Base-by-base conservation (phyloP, 169 alveolate genomes). In the Cryptosporidium sp. region DNA sequence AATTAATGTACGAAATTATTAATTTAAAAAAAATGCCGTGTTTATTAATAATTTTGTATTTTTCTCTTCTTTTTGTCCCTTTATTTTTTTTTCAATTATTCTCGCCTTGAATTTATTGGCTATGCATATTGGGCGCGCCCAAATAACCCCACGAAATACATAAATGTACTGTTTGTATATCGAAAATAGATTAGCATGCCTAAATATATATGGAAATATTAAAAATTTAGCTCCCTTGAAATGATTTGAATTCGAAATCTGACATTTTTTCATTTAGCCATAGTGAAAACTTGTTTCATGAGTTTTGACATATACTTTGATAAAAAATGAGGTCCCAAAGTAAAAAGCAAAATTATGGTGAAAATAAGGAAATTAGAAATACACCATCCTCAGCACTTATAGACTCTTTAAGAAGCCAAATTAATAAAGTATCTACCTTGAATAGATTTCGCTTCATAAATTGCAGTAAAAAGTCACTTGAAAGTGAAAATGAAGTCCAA, bases 341-440 rank as follows among this genome's bases (percentile, higher is more conserved):
- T 7, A 16, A 29, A 29, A 35, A 65, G n/a, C 29, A 61, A 29
- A 61, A 61, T 16, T 8, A n/a, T 37, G 71, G 31, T 51, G 52
- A 65, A 29, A 65, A 65, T 29, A 37, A n/a, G 23, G 52, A 65
- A 26, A 14, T 29, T 33, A n/a, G 26, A 65, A 39, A 65, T 21
- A 26, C 1, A 6, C 16, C 31, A 55, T 65, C 86, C 26, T 52
- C 69, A 12, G 29, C 55, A 31, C 31, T 73, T 9, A 73, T 73
- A 14, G 52, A 73, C 37, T 73, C 86, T 9, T n/a, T 73, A 9
- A 73, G 86, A 55, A 18, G 1, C 10, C 86, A 73, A 73, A 59
- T 73, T 23, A 73, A n/a, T n/a, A 73, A 51, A 58, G 50, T 73
- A 16, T 39, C 86, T 8, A 10, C 45, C 55, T 55, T 73, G 31